phyloP scores from a whole-genome alignment of 495 filamentous ascomycete genomes.

The Zalerion maritima region DNA sequence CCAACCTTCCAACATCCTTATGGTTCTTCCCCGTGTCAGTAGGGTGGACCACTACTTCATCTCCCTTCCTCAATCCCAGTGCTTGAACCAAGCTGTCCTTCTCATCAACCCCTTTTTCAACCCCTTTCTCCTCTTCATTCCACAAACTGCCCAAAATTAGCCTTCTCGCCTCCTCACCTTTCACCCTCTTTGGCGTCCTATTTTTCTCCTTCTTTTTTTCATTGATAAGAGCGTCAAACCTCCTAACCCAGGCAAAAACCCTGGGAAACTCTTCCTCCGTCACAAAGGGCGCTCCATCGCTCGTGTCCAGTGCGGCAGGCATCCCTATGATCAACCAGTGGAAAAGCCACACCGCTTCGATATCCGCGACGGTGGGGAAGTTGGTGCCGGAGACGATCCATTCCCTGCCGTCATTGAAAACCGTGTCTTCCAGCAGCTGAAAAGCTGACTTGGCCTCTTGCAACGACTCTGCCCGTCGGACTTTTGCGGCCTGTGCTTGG shows the following conservation, averaged over 20 bases:
- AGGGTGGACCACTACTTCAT: conserved; percentile 37
- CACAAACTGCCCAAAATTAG: conserved; percentile 18
- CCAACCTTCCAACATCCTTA: conserved; percentile 36
- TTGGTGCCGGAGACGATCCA: conserved; percentile 38
- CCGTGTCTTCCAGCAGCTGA: conserved; percentile 33
- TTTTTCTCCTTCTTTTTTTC: conserved; percentile 9
- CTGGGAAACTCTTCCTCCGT: conserved; percentile 29
- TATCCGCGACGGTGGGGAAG: conserved; percentile 37
- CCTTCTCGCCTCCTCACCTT: conserved; percentile 32
- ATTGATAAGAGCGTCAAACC: conserved; percentile 27
- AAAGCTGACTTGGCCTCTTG: conserved; percentile 25
- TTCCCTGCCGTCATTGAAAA: conserved; percentile 39
- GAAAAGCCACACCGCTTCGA: conserved; percentile 46
- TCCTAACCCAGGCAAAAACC: conserved; percentile 39
- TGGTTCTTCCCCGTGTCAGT: conserved; percentile 39
- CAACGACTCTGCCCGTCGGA: conserved; percentile 29
- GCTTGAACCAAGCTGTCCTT: conserved; percentile 15
- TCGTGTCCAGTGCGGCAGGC: conserved; percentile 30
- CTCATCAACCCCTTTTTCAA: conserved; percentile 26
- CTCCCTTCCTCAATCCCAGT: conserved; percentile 28
- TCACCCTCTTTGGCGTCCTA: conserved; percentile 20
- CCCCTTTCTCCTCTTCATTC: conserved; percentile 18
- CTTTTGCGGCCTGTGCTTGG: conserved; percentile 17
- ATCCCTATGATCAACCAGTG: conserved; percentile 41
- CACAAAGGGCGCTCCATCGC: conserved; percentile 16